Evolutionary conservation across 1,139 yeast species (phyloP).

Genomic region (Yamadazyma kanchanaburiensis): DNA sequence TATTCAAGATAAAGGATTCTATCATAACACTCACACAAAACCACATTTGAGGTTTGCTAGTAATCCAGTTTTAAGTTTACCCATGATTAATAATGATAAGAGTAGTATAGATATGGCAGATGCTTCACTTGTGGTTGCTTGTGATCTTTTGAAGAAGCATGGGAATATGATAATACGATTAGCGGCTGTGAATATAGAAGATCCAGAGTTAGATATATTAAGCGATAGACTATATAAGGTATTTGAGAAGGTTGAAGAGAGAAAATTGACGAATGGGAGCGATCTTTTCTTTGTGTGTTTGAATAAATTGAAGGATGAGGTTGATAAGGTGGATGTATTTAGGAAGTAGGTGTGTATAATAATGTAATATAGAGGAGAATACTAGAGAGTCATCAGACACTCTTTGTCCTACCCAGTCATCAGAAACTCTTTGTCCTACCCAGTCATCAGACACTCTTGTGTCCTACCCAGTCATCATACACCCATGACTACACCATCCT

Average conservation of each 20-base stretch:
- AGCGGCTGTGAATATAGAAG: slow-evolving; percentile 50
- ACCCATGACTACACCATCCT: no score
- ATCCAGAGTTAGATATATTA: slow-evolving; percentile 56
- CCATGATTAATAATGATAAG: slow-evolving; percentile 22
- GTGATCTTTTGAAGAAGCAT: slow-evolving; percentile 61
- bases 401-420: no score
- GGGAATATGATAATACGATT: slow-evolving; percentile 78
- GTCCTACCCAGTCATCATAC: no score
- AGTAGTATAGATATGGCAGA: slow-evolving; percentile 71
- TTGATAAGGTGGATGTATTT: slow-evolving; percentile 50
- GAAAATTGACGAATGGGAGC: slow-evolving; percentile 16
- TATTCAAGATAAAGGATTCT: slow-evolving; percentile 60
- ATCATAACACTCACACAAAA: slow-evolving; percentile 71
- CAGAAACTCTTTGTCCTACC: no score
- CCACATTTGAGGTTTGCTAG: slow-evolving; percentile 48
- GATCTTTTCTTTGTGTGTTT: slow-evolving; percentile 74
- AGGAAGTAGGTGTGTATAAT: slow-evolving; percentile 1
- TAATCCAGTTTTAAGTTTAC: slow-evolving; percentile 24
- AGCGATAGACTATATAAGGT: slow-evolving; percentile 54
- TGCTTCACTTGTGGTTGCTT: slow-evolving; percentile 77
- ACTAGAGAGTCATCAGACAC: no score
- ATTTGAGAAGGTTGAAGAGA: slow-evolving; percentile 50
- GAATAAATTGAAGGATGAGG: slow-evolving; percentile 36
- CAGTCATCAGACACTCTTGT: no score
- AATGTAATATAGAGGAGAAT: slow-evolving; percentile 1